phyloP scores from a whole-genome alignment of 1,284 basidiomycete species.

The Dichomitus squalens region DNA sequence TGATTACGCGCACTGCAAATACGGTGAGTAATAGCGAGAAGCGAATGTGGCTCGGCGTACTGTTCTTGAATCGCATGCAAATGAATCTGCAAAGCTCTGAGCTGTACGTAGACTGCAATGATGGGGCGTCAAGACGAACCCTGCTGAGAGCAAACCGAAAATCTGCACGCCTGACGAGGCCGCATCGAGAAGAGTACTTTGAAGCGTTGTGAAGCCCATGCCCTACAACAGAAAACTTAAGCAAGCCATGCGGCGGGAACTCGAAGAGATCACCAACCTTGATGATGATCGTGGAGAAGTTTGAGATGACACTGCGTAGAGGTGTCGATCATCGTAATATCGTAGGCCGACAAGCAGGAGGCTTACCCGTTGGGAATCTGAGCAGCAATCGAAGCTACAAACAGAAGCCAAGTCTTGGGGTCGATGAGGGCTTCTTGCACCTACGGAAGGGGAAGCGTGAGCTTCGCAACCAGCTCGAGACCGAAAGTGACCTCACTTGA shows the following conservation, averaged over 20 bases:
- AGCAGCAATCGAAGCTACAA: slow-evolving; percentile 41
- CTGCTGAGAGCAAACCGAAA: slow-evolving; percentile 17
- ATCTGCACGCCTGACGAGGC: slow-evolving; percentile 24
- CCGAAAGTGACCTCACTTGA: slow-evolving; percentile 43
- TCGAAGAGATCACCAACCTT: too few relatives aligned
- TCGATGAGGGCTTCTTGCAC: slow-evolving; percentile 69
- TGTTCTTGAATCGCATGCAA: slow-evolving; percentile 25
- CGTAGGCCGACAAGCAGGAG: slow-evolving; percentile 10
- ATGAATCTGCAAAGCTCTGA: slow-evolving; percentile 7
- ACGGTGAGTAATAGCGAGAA: not conserved
- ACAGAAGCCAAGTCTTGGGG: slow-evolving; percentile 74
- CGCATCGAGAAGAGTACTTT: slow-evolving; percentile 24
- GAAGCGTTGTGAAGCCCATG: slow-evolving; percentile 23
- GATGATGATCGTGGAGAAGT: slow-evolving; percentile 31
- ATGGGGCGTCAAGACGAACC: slow-evolving; percentile 5
- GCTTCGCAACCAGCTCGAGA: too few relatives aligned
- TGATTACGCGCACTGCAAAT: slow-evolving; percentile 20
- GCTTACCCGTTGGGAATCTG: slow-evolving; percentile 34
- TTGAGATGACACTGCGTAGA: slow-evolving; percentile 19
- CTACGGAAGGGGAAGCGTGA: too few relatives aligned
- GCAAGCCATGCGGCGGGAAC: too few relatives aligned
- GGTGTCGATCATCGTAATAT: not conserved
- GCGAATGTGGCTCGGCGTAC: not conserved
- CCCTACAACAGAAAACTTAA: not conserved
- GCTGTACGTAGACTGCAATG: not conserved